Conservation (phyloP, 1,284 basidiomycete species). For the Melampsora larici-populina region DNA sequence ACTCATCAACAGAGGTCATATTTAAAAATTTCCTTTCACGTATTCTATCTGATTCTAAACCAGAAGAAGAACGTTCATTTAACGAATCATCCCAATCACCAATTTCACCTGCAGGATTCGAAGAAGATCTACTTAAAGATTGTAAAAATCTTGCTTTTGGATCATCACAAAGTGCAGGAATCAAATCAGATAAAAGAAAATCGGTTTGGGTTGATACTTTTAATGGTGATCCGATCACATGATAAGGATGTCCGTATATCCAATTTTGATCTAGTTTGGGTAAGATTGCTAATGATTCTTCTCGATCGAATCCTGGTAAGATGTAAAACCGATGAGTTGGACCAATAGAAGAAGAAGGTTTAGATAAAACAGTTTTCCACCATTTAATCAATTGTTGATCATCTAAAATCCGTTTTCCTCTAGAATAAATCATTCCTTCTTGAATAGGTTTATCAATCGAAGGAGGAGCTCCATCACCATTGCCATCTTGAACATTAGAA, state of each 20-base stretch:
- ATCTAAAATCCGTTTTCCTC: slow-evolving; percentile 31
- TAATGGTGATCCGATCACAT: slow-evolving; percentile 8
- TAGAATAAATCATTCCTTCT: neutral
- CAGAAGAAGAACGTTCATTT: slow-evolving; percentile 15
- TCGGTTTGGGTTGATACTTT: neutral
- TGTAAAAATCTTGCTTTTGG: slow-evolving; percentile 87
- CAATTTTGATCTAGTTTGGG: neutral
- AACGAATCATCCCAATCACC: slow-evolving; percentile 43
- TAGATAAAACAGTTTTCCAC: slow-evolving; percentile 25
- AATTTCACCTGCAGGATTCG: slow-evolving; percentile 26
- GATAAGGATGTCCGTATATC: slow-evolving; percentile 39
- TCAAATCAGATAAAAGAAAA: slow-evolving; percentile 54
- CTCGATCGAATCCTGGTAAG: slow-evolving; percentile 25
- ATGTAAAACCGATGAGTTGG: slow-evolving; percentile 18
- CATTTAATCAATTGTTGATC: slow-evolving; percentile 42
- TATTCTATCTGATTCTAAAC: slow-evolving; percentile 44
- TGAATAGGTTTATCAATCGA: neutral
- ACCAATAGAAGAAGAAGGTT: neutral
- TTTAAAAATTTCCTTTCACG: slow-evolving; percentile 43
- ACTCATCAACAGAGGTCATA: slow-evolving; percentile 62
- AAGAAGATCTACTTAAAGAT: slow-evolving; percentile 62
- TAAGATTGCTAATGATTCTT: slow-evolving; percentile 20
- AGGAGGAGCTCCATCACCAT: slow-evolving; percentile 8
- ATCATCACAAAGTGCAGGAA: slow-evolving; percentile 86
- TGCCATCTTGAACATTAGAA: slow-evolving; percentile 10